Conservation (phyloP, 2,329 filamentous ascomycete genomes). For the Orbilia brochopaga region DNA sequence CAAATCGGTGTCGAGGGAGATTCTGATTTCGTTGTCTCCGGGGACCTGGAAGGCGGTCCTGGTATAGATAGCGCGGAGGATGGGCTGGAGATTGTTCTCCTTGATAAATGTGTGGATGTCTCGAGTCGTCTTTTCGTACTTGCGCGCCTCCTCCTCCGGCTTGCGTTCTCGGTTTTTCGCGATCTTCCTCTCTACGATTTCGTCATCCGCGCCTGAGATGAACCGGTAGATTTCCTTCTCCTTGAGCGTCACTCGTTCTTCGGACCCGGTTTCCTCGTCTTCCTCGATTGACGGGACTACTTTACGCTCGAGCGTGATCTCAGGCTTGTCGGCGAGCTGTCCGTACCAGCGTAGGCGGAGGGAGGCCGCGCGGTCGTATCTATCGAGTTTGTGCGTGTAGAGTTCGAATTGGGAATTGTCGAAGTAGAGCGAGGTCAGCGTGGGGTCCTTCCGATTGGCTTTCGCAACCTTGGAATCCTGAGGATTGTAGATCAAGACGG, state of each 20-base stretch:
- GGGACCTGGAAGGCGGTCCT: constrained; percentile 97
- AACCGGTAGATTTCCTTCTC: constrained; percentile 91
- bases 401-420: constrained; percentile 85
- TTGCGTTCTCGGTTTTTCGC: constrained; percentile 81
- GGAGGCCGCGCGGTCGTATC: constrained; percentile 76
- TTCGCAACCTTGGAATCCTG: constrained; percentile 82
- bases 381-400: constrained; percentile 83
- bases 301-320: constrained; percentile 89
- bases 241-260: constrained; percentile 72
- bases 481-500: constrained; percentile 90
- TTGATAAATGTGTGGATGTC: constrained; percentile 81
- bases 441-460: constrained; percentile 77
- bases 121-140: constrained; percentile 73
- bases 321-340: constrained; percentile 75
- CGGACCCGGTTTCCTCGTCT: constrained; percentile 67
- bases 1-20: constrained; percentile 90
- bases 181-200: constrained; percentile 88
- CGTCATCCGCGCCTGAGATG: constrained; percentile 72
- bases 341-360: constrained; percentile 91
- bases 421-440: constrained; percentile 94
- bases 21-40: constrained; percentile 83
- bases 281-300: constrained; percentile 62
- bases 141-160: constrained; percentile 71
- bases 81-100: constrained; percentile 77
- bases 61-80: constrained; percentile 89